phyloP scores from a whole-genome alignment of 2,329 filamentous ascomycete species.

The Pseudopithomyces maydicus region DNA sequence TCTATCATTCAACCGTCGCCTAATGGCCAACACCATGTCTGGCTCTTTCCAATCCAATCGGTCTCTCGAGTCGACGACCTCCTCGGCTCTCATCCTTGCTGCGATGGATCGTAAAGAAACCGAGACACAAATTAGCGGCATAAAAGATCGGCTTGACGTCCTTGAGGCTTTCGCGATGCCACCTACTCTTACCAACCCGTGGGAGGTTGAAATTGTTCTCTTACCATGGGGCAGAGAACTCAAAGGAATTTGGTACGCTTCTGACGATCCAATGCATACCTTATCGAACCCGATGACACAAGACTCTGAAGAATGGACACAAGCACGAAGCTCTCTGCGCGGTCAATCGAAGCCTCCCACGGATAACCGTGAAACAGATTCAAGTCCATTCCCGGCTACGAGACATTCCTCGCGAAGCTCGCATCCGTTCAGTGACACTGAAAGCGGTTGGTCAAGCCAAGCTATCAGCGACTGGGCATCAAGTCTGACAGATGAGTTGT shows the following conservation, averaged over 20 bases:
- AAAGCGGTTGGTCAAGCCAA: constrained; percentile 55
- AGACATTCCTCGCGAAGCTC: constrained; percentile 17
- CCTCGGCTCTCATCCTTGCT: constrained; percentile 42
- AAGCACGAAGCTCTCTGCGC: constrained; percentile 30
- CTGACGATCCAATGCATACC: constrained; percentile 47
- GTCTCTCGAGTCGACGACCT: constrained; percentile 44
- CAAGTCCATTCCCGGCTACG: constrained; percentile 24
- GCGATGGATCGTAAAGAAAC: constrained; percentile 47
- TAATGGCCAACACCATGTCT: constrained; percentile 31
- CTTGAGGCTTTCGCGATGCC: constrained; percentile 63
- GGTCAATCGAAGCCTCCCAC: constrained; percentile 9
- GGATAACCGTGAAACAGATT: constrained; percentile 26
- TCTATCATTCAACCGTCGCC: constrained; percentile 31
- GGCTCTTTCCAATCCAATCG: constrained; percentile 50
- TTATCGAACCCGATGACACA: constrained; percentile 42
- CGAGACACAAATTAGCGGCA: constrained; percentile 50
- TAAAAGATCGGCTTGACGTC: constrained; percentile 56
- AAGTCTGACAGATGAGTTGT: constrained; percentile 58
- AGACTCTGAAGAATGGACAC: constrained; percentile 55
- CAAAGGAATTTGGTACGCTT: constrained; percentile 58
- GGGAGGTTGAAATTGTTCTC: constrained; percentile 78
- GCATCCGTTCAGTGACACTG: constrained; percentile 32
- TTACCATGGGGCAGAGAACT: constrained; percentile 68
- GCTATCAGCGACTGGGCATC: constrained; percentile 57
- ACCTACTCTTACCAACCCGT: constrained; percentile 66